Evolutionary conservation across 2,329 filamentous ascomycete species (phyloP), one percentile per base, ranked within the genome.

Genomic region (Aspergillus caelatus): DNA sequence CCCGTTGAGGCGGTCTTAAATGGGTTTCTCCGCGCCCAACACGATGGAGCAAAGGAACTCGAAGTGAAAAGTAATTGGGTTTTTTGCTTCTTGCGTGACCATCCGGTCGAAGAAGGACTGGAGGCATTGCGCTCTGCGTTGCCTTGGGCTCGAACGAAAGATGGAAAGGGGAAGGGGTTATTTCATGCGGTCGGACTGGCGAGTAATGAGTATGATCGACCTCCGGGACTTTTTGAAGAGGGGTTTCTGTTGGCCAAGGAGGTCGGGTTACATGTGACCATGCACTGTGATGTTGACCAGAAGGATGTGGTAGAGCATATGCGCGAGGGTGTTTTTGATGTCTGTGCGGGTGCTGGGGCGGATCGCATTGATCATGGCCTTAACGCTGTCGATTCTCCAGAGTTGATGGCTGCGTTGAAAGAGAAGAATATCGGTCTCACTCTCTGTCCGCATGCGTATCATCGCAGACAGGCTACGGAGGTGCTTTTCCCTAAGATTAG

Each of bases 371-470:
- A 48, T 28, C 23, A 48, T 48, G 45, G 45, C 12, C 45, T 48
- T 8, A 48, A 48, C 16, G 45, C 45, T 6, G 28, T 19, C 2
- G 45, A 48, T 28, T 28, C 23, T 48, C 45, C 45, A 4, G 23
- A 48, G 45, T 19, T 28, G 45, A 48, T 48, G 6, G 11, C 45
- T 7, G 54, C 14, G 32, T 56, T 56, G 53, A 56, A 56, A 30
- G 32, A 30, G n/a, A 36, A 32, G 8, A 30, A 30, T 1, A 56
- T 56, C 32, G 53, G 53, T 10, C 32, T 56, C 14, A 56, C 53
- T 3, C 53, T 56, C 23, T 56, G 53, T 56, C 53, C 32, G n/a
- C 53, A 56, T 56, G 53, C 53, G 34, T 56, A 56, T 19, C 53
- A 56, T 56, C 53, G 53, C 32, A 36, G 53, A 26, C 53, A 56